Evolutionary conservation across 108 stramenopile genomes (phyloP).

Genomic region (Cyclostephanos tholiformis): DNA sequence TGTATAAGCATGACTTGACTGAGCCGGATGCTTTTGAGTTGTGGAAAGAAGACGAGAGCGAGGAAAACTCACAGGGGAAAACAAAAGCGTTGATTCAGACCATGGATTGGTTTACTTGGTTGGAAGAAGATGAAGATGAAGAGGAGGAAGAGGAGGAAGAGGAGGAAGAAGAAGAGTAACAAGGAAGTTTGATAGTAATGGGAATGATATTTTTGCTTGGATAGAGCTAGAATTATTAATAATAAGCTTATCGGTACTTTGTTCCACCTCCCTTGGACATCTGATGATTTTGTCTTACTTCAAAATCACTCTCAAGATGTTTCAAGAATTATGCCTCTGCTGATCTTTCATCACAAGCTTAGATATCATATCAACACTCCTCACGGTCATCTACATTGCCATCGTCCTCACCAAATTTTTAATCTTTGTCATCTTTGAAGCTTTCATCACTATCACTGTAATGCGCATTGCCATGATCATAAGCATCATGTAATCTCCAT

Average conservation of each 20-base stretch:
- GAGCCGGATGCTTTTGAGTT: conserved; percentile 72
- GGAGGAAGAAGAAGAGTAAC: conserved; percentile 13
- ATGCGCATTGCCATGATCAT: no score
- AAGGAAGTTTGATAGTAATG: not conserved
- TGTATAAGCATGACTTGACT: conserved; percentile 89
- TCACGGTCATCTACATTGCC: no score
- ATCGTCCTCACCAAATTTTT: no score
- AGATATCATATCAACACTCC: no score
- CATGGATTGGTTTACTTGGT: conserved; percentile 87
- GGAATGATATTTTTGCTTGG: not conserved
- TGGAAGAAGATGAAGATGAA: conserved; percentile 86
- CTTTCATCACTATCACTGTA: no score
- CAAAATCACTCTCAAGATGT: no score
- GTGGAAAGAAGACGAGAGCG: conserved; percentile 89
- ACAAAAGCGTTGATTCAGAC: conserved; percentile 81
- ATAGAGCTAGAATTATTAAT: not conserved
- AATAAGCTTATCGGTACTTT: not conserved
- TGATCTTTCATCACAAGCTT: no score
- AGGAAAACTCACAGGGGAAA: conserved; percentile 67
- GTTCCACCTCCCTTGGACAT: not conserved
- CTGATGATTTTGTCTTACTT: no score
- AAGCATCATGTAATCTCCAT: no score
- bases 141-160: conserved; percentile 63
- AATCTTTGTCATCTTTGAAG: no score
- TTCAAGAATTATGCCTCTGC: no score